Evolutionary conservation across 805 yeast species (phyloP).

Genomic region (Sugiyamaella boreocaroliniensis): DNA sequence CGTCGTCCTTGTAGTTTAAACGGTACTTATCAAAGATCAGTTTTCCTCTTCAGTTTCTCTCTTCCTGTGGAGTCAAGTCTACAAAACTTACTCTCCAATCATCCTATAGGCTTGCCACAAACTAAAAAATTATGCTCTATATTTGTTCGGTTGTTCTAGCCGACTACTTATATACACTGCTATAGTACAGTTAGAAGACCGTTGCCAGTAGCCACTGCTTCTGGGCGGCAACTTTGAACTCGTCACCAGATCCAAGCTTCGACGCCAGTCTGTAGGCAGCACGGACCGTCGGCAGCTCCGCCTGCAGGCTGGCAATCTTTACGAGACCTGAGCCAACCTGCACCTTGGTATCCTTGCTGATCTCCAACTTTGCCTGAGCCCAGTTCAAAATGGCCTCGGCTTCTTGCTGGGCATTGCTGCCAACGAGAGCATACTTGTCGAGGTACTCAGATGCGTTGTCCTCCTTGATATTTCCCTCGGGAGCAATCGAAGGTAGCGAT

Average conservation of each 20-base stretch:
- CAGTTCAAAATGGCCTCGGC: conserved; percentile 21
- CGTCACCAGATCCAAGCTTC: not conserved
- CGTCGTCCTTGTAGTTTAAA: not conserved
- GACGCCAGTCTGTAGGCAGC: conserved; percentile 1
- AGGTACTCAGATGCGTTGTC: conserved; percentile 21
- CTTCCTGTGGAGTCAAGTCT: no score
- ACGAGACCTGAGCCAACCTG: conserved; percentile 6
- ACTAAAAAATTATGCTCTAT: no score
- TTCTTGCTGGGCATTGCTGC: conserved; percentile 5
- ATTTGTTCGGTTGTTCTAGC: not conserved
- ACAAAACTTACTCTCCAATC: no score
- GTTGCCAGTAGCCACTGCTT: conserved; percentile 7
- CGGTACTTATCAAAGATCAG: not conserved
- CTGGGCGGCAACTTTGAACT: not conserved
- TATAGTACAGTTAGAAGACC: not conserved
- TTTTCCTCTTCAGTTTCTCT: no score
- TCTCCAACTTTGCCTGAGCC: conserved; percentile 21
- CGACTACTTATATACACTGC: not conserved
- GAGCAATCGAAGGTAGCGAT: conserved; percentile 14
- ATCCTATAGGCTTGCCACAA: no score
- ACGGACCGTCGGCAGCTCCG: not conserved
- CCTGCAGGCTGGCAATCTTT: not conserved
- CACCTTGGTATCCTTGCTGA: not conserved
- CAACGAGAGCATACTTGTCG: conserved; percentile 19
- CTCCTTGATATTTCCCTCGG: conserved; percentile 14